Evolutionary conservation across 2,329 filamentous ascomycete species (phyloP), one percentile per base, ranked within the genome.

Genomic region (Trichophyton rubrum): DNA sequence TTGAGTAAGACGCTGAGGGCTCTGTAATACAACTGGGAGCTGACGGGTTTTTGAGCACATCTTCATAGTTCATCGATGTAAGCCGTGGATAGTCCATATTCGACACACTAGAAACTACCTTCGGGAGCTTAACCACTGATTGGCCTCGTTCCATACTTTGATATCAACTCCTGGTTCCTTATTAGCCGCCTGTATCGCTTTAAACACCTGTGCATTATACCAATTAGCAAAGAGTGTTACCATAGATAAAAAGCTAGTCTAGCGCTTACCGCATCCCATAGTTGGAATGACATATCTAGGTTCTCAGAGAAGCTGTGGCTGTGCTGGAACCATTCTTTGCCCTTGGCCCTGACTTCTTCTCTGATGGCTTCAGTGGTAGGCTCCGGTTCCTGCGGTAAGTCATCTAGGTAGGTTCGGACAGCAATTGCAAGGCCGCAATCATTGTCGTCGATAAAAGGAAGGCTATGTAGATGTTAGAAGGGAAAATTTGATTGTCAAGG

Each of bases 221-320:
- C 67, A 33, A 17, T 24, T n/a, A 62, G 63, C 38, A 64, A 35
- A 53, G 8, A 20, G 7, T 38, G 15, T 22, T 13, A 4, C 4
- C 11, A 17, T 27, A 15, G 30, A 9, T 20, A 35, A 30, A 9
- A 38, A 8, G 20, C 11, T 4, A 30, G 13, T 13, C 9, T 20
- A 47, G 5, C 55, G 78, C 80, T 73, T 74, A 84, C 81, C 61
- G 84, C 83, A 75, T 85, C 83, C 83, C 83, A 87, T 30, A 87
- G 71, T 61, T 78, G 78, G 70, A 85, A 86, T 2, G 82, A 83
- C 62, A 77, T 78, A 59, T 81, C 73, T 59, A 87, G 72, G 69
- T 86, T 85, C 15, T 73, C 79, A 20, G 75, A 72, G 64, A 85
- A 80, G 69, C 84, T 79, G 22, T 79, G 72, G 53, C 80, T 82